A percentile compares a stretch with the other conserved stretches of the same genome.
Evolutionary conservation across 768 basidiomycete genomes (phyloP).

Genomic region (Rossbeevera mucosa): DNA sequence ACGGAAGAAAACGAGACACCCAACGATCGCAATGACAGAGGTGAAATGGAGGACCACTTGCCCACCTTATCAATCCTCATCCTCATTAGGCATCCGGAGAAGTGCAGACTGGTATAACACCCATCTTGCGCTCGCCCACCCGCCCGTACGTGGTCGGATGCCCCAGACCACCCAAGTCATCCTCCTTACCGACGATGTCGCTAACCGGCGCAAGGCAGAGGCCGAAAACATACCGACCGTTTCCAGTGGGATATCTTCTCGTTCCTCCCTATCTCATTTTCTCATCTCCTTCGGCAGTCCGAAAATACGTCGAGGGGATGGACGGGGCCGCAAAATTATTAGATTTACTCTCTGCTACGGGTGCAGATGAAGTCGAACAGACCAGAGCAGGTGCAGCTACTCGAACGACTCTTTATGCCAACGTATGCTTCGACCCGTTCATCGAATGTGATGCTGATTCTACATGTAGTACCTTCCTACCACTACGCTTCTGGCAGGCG

Average conservation of each 20-base stretch:
- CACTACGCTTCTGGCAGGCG: slow-evolving; percentile 67
- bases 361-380: slow-evolving; percentile 58
- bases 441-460: neutral
- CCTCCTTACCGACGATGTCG: slow-evolving; percentile 85
- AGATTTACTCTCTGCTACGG: slow-evolving; percentile 74
- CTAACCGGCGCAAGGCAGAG: slow-evolving; percentile 74
- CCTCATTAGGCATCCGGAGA: slow-evolving; percentile 73
- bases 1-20: slow-evolving; percentile 76
- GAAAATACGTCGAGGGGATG: slow-evolving; percentile 77
- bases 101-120: slow-evolving; percentile 83
- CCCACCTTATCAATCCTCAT: neutral
- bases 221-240: slow-evolving; percentile 53
- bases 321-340: slow-evolving; percentile 60
- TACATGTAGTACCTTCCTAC: slow-evolving; percentile 67
- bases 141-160: slow-evolving; percentile 47
- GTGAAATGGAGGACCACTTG: slow-evolving; percentile 33
- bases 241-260: slow-evolving; percentile 46
- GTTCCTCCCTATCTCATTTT: neutral
- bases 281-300: slow-evolving; percentile 40
- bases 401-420: slow-evolving; percentile 64
- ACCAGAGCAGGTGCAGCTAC: slow-evolving; percentile 52
- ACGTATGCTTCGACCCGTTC: slow-evolving; percentile 43
- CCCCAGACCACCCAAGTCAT: slow-evolving; percentile 57
- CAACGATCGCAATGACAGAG: slow-evolving; percentile 94
- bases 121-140: slow-evolving; percentile 56